Evolutionary conservation across 306 rosid genomes (phyloP).

Genomic region (Cicer bijugum): DNA sequence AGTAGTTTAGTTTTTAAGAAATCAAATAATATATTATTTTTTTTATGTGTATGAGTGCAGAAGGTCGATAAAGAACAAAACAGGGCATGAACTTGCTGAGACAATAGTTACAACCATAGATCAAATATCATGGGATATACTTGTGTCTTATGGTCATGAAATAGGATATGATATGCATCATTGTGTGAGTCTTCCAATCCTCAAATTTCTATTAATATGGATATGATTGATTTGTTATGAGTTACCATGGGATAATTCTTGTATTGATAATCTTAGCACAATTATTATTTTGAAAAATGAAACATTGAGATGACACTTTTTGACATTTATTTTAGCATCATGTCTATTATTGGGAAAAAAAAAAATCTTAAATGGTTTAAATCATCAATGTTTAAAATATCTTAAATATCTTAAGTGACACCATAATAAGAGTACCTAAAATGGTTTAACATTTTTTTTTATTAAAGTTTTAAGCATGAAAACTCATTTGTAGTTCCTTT

Average conservation of each 20-base stretch:
- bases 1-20: neutral
- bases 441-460: neutral
- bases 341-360: neutral
- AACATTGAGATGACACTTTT: neutral
- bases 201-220: neutral
- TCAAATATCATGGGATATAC: slow-evolving; percentile 66
- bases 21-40: neutral
- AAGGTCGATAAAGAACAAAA: slow-evolving; percentile 51
- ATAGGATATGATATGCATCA: slow-evolving; percentile 59
- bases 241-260: neutral
- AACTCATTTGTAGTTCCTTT: neutral
- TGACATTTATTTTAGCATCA: neutral
- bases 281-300: neutral
- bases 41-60: slow-evolving; percentile 47
- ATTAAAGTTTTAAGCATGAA: neutral
- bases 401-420: no score
- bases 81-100: slow-evolving; percentile 56
- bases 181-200: slow-evolving; percentile 56
- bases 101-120: slow-evolving; percentile 63
- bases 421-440: neutral
- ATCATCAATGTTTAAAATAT: no score
- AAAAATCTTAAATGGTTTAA: no score
- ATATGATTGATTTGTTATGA: neutral
- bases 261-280: neutral
- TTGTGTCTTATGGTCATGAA: slow-evolving; percentile 67